Conservation (phyloP, 1,284 basidiomycete species). For the Austropuccinia psidii region DNA sequence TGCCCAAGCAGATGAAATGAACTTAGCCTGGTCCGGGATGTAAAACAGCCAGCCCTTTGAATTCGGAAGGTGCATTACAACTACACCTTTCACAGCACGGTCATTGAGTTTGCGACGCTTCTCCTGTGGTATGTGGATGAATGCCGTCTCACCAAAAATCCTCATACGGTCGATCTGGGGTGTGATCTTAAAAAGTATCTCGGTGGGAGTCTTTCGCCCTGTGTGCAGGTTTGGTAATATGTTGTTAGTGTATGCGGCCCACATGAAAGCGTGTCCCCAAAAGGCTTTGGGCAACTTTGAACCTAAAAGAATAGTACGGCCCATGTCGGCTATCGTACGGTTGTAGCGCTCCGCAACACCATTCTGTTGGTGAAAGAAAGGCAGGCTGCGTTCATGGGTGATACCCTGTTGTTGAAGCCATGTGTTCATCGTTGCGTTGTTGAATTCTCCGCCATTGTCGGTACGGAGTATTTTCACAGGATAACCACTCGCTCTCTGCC, state of each 20-base stretch:
- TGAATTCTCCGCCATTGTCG: conserved; percentile 9
- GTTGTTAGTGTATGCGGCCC: neutral
- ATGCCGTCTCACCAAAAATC: neutral
- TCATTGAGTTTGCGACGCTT: neutral
- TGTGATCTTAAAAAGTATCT: neutral
- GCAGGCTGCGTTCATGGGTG: neutral
- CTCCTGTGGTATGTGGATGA: neutral
- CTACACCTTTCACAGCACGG: neutral
- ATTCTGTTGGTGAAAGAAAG: neutral
- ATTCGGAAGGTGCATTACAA: neutral
- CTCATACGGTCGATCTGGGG: neutral
- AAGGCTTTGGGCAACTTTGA: neutral
- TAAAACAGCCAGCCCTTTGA: conserved; percentile 6
- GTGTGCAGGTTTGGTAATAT: neutral
- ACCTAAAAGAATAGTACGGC: neutral
- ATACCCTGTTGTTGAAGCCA: neutral
- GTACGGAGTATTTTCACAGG: neutral
- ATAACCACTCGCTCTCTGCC: neutral
- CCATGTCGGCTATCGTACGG: neutral
- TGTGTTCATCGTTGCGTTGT: neutral
- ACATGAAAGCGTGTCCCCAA: neutral
- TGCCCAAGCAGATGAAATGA: neutral
- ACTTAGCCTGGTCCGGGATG: neutral
- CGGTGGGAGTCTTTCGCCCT: neutral
- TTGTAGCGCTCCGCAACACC: neutral